Evolutionary conservation across 495 filamentous ascomycete genomes (phyloP).

Genomic region (Penicillium macrosclerotiorum): DNA sequence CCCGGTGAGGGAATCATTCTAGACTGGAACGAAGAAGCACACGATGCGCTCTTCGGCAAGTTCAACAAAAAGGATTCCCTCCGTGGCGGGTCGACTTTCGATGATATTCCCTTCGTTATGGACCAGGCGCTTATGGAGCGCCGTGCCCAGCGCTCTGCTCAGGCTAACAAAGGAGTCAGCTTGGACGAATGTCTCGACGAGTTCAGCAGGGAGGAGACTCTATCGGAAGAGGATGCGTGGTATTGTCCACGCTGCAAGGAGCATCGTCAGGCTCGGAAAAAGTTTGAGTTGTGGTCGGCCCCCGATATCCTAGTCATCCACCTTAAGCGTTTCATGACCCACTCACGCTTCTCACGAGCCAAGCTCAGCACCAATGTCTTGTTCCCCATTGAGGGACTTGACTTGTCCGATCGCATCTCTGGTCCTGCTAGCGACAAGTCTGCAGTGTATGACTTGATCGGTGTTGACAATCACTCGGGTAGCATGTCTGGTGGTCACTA

Average conservation of each 20-base stretch:
- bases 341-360: conserved; percentile 64
- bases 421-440: conserved; percentile 73
- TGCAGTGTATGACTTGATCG: conserved; percentile 87
- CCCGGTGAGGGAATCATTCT: conserved; percentile 80
- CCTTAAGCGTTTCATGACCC: conserved; percentile 82
- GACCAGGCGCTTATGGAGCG: conserved; percentile 68
- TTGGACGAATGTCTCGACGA: conserved; percentile 92
- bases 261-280: conserved; percentile 86
- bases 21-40: conserved; percentile 70
- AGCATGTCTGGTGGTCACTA: conserved; percentile 93
- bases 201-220: conserved; percentile 85
- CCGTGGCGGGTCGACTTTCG: conserved; percentile 41
- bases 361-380: conserved; percentile 91
- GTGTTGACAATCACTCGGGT: conserved; percentile 92
- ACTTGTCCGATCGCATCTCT: conserved; percentile 76
- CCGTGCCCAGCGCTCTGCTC: conserved; percentile 54
- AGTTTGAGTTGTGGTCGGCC: conserved; percentile 92
- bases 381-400: conserved; percentile 84
- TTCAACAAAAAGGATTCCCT: conserved; percentile 18
- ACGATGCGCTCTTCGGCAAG: conserved; percentile 69
- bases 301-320: conserved; percentile 95
- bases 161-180: conserved; percentile 70
- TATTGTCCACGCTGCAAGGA: conserved; percentile 95
- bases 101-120: conserved; percentile 46
- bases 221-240: conserved; percentile 94